phyloP scores from a whole-genome alignment of 129 eudicot species.

The Heracleum sosnowskyi region DNA sequence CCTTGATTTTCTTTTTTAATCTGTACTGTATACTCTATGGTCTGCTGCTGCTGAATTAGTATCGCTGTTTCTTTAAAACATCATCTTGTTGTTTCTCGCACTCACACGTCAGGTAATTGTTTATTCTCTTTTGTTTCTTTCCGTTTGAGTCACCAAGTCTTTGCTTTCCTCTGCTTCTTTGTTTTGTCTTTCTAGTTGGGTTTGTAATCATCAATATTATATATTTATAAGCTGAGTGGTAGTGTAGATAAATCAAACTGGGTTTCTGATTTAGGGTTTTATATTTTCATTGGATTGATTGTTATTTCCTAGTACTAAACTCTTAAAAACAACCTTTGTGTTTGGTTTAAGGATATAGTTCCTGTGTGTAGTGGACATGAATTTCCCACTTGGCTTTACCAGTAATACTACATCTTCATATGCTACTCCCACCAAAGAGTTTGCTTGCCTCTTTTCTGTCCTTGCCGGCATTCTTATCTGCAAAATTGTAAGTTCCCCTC shows the following conservation, averaged over 20 bases:
- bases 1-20: too few relatives aligned
- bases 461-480: constrained; percentile 62
- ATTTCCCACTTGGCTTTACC: constrained; percentile 7
- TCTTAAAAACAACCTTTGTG: neutral
- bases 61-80: neutral
- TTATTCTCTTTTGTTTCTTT: neutral
- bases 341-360: neutral
- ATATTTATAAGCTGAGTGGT: too few relatives aligned
- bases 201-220: neutral
- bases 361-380: constrained; percentile 10
- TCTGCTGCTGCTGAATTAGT: neutral
- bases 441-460: constrained; percentile 45
- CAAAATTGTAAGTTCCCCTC: constrained; percentile 38
- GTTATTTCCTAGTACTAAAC: neutral
- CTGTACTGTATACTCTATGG: too few relatives aligned
- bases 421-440: constrained; percentile 28
- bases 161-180: neutral
- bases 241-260: neutral
- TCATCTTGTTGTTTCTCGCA: neutral
- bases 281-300: neutral
- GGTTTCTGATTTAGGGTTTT: neutral
- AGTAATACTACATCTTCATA: constrained; percentile 16
- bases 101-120: neutral
- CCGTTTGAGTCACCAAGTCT: too few relatives aligned
- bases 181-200: neutral